A percentile compares a stretch with the other conserved stretches of the same genome.
Conservation (phyloP, 2,329 filamentous ascomycete genomes). For the Mycosphaerelloides madeirae region DNA sequence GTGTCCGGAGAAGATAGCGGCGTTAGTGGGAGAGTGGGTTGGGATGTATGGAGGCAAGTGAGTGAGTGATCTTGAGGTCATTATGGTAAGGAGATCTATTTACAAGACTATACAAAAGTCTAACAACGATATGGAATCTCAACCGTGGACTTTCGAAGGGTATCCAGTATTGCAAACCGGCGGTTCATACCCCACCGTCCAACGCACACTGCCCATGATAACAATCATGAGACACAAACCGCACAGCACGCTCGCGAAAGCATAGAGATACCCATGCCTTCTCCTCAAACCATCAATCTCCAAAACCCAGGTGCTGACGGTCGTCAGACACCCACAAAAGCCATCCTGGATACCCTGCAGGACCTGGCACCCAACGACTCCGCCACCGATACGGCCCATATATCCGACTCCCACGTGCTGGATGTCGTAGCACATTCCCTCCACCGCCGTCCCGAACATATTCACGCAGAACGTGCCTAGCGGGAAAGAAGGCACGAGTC, state of each 20-base stretch:
- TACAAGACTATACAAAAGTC: not conserved
- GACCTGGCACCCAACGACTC: constrained; percentile 41
- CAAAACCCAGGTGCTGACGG: constrained; percentile 46
- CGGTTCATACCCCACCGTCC: constrained; percentile 51
- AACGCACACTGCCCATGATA: constrained; percentile 70
- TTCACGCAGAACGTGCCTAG: constrained; percentile 84
- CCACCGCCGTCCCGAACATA: constrained; percentile 66
- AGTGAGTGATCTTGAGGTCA: not conserved
- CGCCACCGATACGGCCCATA: constrained; percentile 36
- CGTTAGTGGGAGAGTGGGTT: constrained; percentile 26
- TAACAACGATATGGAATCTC: constrained; percentile 2
- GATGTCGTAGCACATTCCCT: constrained; percentile 74
- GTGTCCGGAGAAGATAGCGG: constrained; percentile 34
- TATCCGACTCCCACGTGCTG: constrained; percentile 54
- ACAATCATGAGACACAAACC: constrained; percentile 59
- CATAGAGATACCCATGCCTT: constrained; percentile 65
- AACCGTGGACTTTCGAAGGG: constrained; percentile 25
- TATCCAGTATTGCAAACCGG: constrained; percentile 36
- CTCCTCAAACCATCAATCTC: constrained; percentile 39
- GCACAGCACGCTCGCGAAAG: constrained; percentile 54
- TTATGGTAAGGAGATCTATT: not conserved
- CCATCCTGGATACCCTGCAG: constrained; percentile 47
- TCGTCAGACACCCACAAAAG: constrained; percentile 46
- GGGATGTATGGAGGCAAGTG: constrained; percentile 11
- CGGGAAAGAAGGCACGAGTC: constrained; percentile 63